These are phyloP conservation scores for Rosa rugosa DNA, from an alignment of 306 rosid genomes.

Conservation along the genomic window DNA sequence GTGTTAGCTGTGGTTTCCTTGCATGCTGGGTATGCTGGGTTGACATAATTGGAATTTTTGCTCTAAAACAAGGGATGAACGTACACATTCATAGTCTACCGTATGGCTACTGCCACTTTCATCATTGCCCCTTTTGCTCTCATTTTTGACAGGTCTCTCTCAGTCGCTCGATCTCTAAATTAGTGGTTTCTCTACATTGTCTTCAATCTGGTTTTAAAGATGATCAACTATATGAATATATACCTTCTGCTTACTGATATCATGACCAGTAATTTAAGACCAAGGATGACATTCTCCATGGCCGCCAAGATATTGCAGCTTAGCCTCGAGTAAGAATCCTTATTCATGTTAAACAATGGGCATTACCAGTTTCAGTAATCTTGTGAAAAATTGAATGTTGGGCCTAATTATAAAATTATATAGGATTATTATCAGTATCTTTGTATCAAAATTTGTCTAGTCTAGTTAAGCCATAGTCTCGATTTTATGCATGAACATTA, in stretches of 20 bases:
- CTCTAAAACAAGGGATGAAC: conserved; percentile 42
- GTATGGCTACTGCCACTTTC: conserved; percentile 26
- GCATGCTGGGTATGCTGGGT: conserved; percentile 34
- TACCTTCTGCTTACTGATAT: neutral
- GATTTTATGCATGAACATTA: neutral
- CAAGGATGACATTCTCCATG: conserved; percentile 24
- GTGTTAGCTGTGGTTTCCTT: conserved; percentile 23
- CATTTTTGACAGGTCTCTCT: conserved; percentile 30
- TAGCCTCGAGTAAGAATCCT: conserved; percentile 34
- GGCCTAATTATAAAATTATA: too few species aligned
- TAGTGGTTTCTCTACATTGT: neutral
- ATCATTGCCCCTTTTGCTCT: conserved; percentile 38
- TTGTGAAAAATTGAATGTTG: too few species aligned
- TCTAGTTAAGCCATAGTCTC: neutral
- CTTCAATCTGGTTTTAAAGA: neutral
- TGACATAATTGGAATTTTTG: conserved; percentile 27
- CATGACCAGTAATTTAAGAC: conserved; percentile 15
- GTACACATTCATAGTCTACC: conserved; percentile 28
- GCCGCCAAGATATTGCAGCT: conserved; percentile 8
- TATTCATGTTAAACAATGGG: too few species aligned
- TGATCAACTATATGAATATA: neutral
- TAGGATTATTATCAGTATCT: too few species aligned
- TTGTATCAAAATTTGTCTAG: neutral
- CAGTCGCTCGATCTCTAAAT: neutral
- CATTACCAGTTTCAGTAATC: too few species aligned